phyloP scores from a whole-genome alignment of 2,329 filamentous ascomycete genomes.

The Cercospora canescens region DNA sequence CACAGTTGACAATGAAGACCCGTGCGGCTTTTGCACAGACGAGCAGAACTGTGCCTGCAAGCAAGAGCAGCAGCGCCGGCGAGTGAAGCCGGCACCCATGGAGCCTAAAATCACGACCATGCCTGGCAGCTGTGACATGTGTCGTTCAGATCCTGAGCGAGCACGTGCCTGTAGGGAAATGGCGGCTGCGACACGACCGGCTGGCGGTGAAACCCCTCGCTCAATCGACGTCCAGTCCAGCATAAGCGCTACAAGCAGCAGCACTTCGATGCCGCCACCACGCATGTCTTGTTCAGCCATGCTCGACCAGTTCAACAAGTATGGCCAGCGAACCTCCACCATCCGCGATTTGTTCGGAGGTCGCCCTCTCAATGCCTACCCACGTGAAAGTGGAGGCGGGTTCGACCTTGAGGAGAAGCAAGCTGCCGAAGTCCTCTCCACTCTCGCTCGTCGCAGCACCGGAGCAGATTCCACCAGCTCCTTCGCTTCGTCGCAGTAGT shows the following conservation, averaged over 20 bases:
- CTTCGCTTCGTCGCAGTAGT: slow-evolving; percentile 1
- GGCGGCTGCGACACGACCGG: slow-evolving; percentile 15
- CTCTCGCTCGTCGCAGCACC: slow-evolving; percentile 18
- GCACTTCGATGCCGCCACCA: slow-evolving; percentile 17
- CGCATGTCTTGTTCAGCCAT: slow-evolving; percentile 24
- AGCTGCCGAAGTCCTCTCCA: slow-evolving; percentile 23
- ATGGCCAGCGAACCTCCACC: slow-evolving; percentile 23
- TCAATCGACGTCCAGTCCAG: neutral
- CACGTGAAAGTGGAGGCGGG: slow-evolving; percentile 14
- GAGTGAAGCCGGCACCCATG: slow-evolving; percentile 3
- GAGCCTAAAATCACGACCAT: slow-evolving; percentile 16
- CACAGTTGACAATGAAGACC: slow-evolving; percentile 20
- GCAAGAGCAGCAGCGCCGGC: slow-evolving; percentile 17
- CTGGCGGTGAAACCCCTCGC: slow-evolving; percentile 10
- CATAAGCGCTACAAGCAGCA: neutral
- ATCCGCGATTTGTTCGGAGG: slow-evolving; percentile 25
- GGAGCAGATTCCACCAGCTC: slow-evolving; percentile 10
- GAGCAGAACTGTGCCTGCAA: slow-evolving; percentile 30
- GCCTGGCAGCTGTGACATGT: slow-evolving; percentile 34
- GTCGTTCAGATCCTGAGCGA: slow-evolving; percentile 28
- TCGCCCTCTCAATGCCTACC: slow-evolving; percentile 20
- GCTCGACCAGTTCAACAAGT: slow-evolving; percentile 27
- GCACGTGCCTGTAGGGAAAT: slow-evolving; percentile 30
- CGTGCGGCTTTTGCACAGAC: slow-evolving; percentile 35
- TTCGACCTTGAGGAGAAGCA: slow-evolving; percentile 26